Evolutionary conservation across 2,329 filamentous ascomycete species (phyloP), one percentile per base, ranked within the genome.

Genomic region (Trichoderma sp.): DNA sequence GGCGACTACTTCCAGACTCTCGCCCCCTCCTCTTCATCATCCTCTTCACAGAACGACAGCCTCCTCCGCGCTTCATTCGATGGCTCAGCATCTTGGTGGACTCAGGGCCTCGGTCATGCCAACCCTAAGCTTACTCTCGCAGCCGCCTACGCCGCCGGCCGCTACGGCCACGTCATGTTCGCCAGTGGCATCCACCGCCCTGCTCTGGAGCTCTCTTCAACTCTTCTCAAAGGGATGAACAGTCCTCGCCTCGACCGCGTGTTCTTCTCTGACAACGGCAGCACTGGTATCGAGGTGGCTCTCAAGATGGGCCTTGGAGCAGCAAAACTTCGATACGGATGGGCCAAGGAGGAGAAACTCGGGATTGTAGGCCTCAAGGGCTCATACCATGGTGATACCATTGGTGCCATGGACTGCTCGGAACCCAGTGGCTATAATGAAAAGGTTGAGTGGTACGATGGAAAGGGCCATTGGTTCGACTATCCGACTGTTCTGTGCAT

Each of bases 111-210:
- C 0, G 93, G 93, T 1, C 93, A 96, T 72, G 91, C 89, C 6
- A 94, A 92, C 73, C 87, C 92, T 0, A 81, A 84, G 0, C 83
- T 96, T 0, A 87, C 92, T 0, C 85, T 96, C 1, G 89, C 91
- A 0, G 92, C 92, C 2, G 91, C 93, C 0, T 90, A 96, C 75
- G 92, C 93, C 0, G 92, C 93, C 1, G 92, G 93, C 8, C 86
- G 92, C 33, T 96, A 96, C 75, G 93, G 93, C 0, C 93, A 96
- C 78, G 91, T 96, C 73, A 96, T 96, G 91, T 96, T 96, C 75
- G 91, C 92, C 0, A 89, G 89, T 10, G 88, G 91, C 0, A 86
- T 94, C n/a, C 92, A 96, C 73, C 87, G 93, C 74, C 93, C 93
- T 0, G 93, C 92, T 0, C 80, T 96, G 0, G 82, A 84, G 7